Evolutionary conservation across 345 rosid species (phyloP).

Genomic region (Cardamine occulta): DNA sequence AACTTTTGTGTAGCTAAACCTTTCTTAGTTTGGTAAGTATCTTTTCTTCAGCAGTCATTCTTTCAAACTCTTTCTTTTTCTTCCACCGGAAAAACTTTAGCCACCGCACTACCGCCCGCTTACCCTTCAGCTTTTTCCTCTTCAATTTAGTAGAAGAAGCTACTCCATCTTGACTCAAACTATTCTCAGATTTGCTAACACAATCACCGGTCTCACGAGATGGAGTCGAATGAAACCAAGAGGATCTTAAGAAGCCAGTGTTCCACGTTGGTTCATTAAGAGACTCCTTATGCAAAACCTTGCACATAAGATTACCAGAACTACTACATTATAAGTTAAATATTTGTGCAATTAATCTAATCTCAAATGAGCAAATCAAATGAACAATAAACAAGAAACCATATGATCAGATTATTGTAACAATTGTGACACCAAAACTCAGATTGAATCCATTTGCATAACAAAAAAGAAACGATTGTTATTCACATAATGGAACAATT

Average conservation of each 20-base stretch:
- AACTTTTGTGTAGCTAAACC: conserved; percentile 39
- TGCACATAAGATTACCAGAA: conserved; percentile 59
- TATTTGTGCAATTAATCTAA: background rate
- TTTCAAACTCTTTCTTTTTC: conserved; percentile 86
- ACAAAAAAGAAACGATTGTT: no score
- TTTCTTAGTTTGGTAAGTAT: conserved; percentile 72
- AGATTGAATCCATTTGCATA: background rate
- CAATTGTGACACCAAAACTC: background rate
- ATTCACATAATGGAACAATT: no score
- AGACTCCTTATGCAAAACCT: conserved; percentile 54
- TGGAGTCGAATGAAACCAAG: conserved; percentile 54
- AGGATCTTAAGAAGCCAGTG: conserved; percentile 33
- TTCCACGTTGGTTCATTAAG: conserved; percentile 10
- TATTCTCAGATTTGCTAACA: conserved; percentile 33
- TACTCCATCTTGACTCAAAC: conserved; percentile 36
- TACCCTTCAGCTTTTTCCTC: conserved; percentile 84
- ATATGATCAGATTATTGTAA: background rate
- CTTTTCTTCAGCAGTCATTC: conserved; percentile 91
- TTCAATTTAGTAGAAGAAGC: conserved; percentile 47
- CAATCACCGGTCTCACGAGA: conserved; percentile 34
- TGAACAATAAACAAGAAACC: background rate
- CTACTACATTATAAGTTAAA: conserved; percentile 57
- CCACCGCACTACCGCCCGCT: conserved; percentile 91
- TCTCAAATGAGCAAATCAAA: background rate
- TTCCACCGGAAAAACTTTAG: conserved; percentile 87